Base-by-base conservation (phyloP, 306 rosid species). In the Senna siamea region DNA sequence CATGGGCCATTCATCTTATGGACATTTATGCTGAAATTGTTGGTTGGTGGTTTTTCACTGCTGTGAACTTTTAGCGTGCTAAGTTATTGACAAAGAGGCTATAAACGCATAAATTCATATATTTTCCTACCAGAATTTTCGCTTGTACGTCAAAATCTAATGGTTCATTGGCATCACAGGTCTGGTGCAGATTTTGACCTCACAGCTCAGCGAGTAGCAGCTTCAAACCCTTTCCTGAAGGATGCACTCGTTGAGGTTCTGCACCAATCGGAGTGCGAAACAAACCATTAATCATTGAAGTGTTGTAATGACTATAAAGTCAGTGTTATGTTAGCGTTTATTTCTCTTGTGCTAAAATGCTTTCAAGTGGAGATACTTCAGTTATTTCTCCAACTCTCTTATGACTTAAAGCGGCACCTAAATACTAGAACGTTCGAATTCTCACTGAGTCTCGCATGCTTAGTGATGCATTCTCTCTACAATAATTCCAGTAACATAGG, bases 111-210 rank as follows among this genome's bases (percentile, higher is more conserved):
- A 64, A 23, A 55, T 57, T 19, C 20, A 47, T 19, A 14, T 2
- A 75, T 46, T 46, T 35, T 66, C 55, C 51, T 69, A 7, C 32
- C 55, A 37, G 51, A 52, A 5, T 23, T 19, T 51, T 37, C 43
- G 15, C 57, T 60, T 30, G 5, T 8, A 60, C 34, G 26, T 54
- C 40, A 35, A 65, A 50, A 68, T 64, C 53, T 74, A 79, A 70
- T 80, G 78, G 67, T 70, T 55, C 54, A 7, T 71, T 66, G 70
- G 64, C 46, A 52, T 37, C 40, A 79, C 89, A 89, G 98, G 81
- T 87, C 94, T 30, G 96, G 98, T 34, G 77, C 84, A 66, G 92
- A 88, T 44, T 87, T 92, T 84, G 89, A 85, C 85, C 77, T 92
- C 71, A 88, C 89, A 66, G 61, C 96, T 30, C 93, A 81, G 74